Evolutionary conservation across 2,329 filamentous ascomycete genomes (phyloP).

Genomic region (Coniochaeta sp.): DNA sequence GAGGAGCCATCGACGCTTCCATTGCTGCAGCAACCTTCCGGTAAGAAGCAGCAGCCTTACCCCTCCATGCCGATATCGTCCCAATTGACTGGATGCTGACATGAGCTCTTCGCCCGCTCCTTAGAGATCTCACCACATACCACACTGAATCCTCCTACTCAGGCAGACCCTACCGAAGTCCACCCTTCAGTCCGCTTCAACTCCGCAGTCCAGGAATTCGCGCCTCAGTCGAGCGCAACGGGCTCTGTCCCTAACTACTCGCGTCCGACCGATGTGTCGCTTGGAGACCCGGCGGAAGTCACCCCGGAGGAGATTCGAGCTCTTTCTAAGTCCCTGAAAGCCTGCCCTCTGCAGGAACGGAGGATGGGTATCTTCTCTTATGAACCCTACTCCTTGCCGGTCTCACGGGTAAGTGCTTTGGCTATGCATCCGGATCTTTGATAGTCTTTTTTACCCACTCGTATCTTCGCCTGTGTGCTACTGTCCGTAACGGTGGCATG

Average conservation of each 20-base stretch:
- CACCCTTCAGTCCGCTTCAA: slow-evolving; percentile 1
- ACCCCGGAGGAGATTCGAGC: slow-evolving; percentile 60
- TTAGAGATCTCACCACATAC: slow-evolving; percentile 1
- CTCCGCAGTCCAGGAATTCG: not conserved
- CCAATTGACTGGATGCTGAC: not conserved
- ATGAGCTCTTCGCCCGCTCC: not conserved
- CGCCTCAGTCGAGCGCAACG: not conserved
- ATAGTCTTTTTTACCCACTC: not conserved
- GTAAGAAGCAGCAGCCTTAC: not conserved
- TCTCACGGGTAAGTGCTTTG: slow-evolving; percentile 62
- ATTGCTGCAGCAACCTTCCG: not conserved
- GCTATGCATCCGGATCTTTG: not conserved
- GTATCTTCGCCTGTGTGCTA: too few relatives aligned
- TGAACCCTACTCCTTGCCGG: slow-evolving; percentile 82
- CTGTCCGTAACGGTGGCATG: not conserved
- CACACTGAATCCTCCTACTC: not conserved
- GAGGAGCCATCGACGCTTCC: not conserved
- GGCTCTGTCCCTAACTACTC: slow-evolving; percentile 17
- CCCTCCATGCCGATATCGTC: not conserved
- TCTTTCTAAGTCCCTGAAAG: slow-evolving; percentile 65
- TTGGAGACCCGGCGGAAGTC: slow-evolving; percentile 30
- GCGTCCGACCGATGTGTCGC: slow-evolving; percentile 12
- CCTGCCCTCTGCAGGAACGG: slow-evolving; percentile 69
- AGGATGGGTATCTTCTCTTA: slow-evolving; percentile 83
- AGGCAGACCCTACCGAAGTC: not conserved